Conservation (phyloP, 495 filamentous ascomycete genomes). For the Aspergillus wentii region DNA sequence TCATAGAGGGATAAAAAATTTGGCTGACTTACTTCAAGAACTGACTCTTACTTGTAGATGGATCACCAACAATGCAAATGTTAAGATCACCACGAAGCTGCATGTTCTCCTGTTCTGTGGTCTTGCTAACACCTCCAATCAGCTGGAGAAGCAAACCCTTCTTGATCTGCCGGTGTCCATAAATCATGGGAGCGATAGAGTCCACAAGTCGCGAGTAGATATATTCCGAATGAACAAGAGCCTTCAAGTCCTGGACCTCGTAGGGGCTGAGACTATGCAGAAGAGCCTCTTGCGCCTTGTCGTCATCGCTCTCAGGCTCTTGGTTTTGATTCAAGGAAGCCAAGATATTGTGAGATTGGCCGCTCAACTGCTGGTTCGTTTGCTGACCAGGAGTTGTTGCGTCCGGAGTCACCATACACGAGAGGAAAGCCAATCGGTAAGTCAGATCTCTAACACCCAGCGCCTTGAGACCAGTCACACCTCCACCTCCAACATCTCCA, state of each 20-base stretch:
- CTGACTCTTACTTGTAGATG: slow-evolving; percentile 96
- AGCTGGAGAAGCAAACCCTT: slow-evolving; percentile 93
- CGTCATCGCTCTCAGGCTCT: slow-evolving; percentile 63
- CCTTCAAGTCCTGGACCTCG: slow-evolving; percentile 87
- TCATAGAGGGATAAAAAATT: not conserved
- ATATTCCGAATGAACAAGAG: slow-evolving; percentile 91
- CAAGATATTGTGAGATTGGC: slow-evolving; percentile 74
- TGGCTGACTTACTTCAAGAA: slow-evolving; percentile 70
- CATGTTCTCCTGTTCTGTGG: slow-evolving; percentile 82
- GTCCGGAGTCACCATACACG: slow-evolving; percentile 95
- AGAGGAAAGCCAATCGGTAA: slow-evolving; percentile 93
- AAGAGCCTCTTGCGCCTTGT: slow-evolving; percentile 84
- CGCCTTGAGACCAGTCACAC: slow-evolving; percentile 84
- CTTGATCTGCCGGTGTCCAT: slow-evolving; percentile 95
- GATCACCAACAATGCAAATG: slow-evolving; percentile 97
- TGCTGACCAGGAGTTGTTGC: slow-evolving; percentile 69
- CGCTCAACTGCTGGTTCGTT: slow-evolving; percentile 59
- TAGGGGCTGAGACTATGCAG: slow-evolving; percentile 73
- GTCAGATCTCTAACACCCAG: slow-evolving; percentile 94
- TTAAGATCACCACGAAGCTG: slow-evolving; percentile 95
- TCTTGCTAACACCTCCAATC: slow-evolving; percentile 86
- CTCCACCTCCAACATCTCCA: slow-evolving; percentile 73
- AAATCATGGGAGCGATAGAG: slow-evolving; percentile 95
- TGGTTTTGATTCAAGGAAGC: slow-evolving; percentile 71
- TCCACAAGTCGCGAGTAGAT: slow-evolving; percentile 93